A percentile compares a stretch with the other conserved stretches of the same genome.
Conservation (phyloP, 2,329 filamentous ascomycete genomes). For the Apiospora hydei region DNA sequence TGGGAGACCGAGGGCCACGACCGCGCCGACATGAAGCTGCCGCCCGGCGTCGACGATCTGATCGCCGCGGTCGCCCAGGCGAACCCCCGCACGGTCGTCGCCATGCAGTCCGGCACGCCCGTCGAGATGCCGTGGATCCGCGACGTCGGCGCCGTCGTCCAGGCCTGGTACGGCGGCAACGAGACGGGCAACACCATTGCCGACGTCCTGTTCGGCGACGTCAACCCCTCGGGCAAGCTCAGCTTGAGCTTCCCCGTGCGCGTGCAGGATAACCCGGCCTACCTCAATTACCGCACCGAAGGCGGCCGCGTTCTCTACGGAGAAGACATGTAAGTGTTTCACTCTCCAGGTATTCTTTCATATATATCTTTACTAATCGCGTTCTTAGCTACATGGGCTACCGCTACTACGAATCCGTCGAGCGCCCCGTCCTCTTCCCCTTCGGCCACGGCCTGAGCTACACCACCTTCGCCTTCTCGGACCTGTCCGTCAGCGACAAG, state of each 20-base stretch:
- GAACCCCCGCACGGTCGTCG: slow-evolving; percentile 74
- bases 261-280: slow-evolving; percentile 56
- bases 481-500: slow-evolving; percentile 48
- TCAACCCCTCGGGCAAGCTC: slow-evolving; percentile 65
- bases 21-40: slow-evolving; percentile 79
- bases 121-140: slow-evolving; percentile 74
- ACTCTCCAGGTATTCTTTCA: too few relatives aligned
- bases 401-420: slow-evolving; percentile 58
- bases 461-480: slow-evolving; percentile 44
- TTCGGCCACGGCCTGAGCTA: slow-evolving; percentile 66
- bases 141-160: slow-evolving; percentile 65
- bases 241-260: slow-evolving; percentile 64
- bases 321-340: slow-evolving; percentile 49
- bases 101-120: slow-evolving; percentile 81
- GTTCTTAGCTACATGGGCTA: slow-evolving; percentile 66
- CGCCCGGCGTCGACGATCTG: slow-evolving; percentile 74
- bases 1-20: slow-evolving; percentile 85
- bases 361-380: slow-evolving; percentile 52
- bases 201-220: slow-evolving; percentile 66
- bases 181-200: slow-evolving; percentile 67
- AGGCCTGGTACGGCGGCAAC: slow-evolving; percentile 88
- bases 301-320: slow-evolving; percentile 32
- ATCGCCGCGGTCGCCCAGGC: slow-evolving; percentile 70
- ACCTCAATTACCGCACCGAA: slow-evolving; percentile 33
- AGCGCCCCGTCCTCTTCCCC: slow-evolving; percentile 58